Conservation (phyloP, 805 yeast genomes). For the Saturnispora dispora region DNA sequence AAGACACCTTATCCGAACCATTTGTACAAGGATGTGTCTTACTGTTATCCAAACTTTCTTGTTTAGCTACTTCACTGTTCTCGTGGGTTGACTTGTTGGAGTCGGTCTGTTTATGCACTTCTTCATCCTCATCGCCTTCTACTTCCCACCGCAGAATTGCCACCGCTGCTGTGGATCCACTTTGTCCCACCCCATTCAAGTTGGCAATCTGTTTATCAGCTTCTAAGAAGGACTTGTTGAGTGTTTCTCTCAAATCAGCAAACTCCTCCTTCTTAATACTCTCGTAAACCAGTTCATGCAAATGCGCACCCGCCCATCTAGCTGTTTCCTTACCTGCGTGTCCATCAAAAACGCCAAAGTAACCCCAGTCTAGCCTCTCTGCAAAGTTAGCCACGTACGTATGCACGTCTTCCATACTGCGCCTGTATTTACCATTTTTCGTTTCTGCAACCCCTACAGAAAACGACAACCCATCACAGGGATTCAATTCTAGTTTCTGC, state of each 20-base stretch:
- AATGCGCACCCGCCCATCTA: constrained; percentile 84
- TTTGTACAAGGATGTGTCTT: no score
- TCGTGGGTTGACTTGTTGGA: background rate
- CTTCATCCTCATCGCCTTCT: constrained; percentile 20
- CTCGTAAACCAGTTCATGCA: constrained; percentile 62
- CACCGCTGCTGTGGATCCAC: constrained; percentile 95
- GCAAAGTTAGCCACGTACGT: constrained; percentile 88
- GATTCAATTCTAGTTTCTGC: constrained; percentile 19
- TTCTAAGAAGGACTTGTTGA: constrained; percentile 60
- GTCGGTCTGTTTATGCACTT: constrained; percentile 7
- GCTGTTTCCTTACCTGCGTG: constrained; percentile 94
- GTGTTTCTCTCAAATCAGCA: constrained; percentile 52
- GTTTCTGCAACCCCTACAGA: constrained; percentile 90
- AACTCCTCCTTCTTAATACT: constrained; percentile 40
- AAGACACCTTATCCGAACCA: no score
- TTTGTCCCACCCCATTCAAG: constrained; percentile 49
- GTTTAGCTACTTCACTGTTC: background rate
- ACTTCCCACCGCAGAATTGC: constrained; percentile 83
- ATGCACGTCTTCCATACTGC: constrained; percentile 95
- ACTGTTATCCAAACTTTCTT: background rate
- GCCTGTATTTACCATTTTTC: constrained; percentile 68
- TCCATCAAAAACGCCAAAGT: constrained; percentile 92
- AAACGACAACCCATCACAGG: constrained; percentile 56
- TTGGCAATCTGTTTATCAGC: constrained; percentile 64
- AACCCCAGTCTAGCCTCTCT: constrained; percentile 87